Conservation (phyloP, 1,139 yeast species). For the Hanseniaspora uvarum region DNA sequence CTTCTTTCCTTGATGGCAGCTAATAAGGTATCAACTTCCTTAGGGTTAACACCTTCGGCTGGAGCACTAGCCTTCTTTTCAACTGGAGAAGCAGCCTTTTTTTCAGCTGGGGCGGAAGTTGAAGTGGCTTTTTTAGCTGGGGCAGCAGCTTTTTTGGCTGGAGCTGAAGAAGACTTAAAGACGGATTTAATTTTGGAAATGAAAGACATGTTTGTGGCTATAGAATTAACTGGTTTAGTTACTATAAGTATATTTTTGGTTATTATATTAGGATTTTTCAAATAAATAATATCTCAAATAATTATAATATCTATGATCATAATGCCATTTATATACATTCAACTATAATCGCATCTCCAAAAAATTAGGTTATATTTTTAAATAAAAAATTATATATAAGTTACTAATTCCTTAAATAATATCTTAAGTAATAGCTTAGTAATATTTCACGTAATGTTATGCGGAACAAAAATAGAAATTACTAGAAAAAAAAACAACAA, state of each 20-base stretch:
- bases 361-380: no score
- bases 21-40: constrained; percentile 19
- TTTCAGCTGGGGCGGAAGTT: background rate
- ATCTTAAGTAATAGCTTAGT: background rate
- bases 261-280: background rate
- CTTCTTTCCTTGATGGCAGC: constrained; percentile 33
- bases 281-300: no score
- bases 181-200: constrained; percentile 6
- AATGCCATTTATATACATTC: no score
- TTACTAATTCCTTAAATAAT: background rate
- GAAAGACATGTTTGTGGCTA: constrained; percentile 18
- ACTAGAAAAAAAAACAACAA: background rate
- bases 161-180: constrained; percentile 5
- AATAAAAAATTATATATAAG: background rate
- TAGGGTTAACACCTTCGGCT: constrained; percentile 16
- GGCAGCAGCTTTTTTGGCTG: background rate
- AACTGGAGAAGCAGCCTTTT: constrained; percentile 5
- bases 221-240: background rate
- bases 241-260: no score
- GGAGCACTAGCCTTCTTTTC: constrained; percentile 10
- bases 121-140: background rate
- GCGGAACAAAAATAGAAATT: background rate
- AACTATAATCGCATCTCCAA: no score
- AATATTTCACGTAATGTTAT: background rate
- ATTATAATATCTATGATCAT: no score